Percentiles rank a stretch among this genome's conserved stretches.
Conservation (phyloP, 306 rosid species). For the Oemleria cerasiformis region DNA sequence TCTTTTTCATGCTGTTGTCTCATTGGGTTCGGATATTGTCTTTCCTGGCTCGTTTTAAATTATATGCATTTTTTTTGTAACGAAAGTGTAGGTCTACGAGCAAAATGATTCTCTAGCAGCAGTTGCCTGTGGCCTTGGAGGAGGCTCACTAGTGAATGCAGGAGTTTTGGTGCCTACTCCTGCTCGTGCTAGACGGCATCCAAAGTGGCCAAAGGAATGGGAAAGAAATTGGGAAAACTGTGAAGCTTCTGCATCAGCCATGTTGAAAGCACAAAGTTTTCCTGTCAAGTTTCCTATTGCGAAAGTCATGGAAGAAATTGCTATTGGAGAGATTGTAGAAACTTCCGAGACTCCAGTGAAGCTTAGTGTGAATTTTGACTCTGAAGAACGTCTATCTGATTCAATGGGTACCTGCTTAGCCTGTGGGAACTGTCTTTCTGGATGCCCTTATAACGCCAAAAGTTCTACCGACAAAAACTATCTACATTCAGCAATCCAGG, state of each 20-base stretch:
- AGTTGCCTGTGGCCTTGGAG: constrained; percentile 41
- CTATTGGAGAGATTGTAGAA: constrained; percentile 18
- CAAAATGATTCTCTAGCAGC: constrained; percentile 33
- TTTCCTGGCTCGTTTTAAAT: not conserved
- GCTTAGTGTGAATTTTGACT: constrained; percentile 33
- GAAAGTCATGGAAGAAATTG: constrained; percentile 26
- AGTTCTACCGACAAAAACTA: constrained; percentile 34
- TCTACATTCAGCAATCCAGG: constrained; percentile 32
- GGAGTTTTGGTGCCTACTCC: constrained; percentile 38
- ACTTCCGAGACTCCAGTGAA: constrained; percentile 27
- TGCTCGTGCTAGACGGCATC: constrained; percentile 27
- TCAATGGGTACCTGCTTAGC: constrained; percentile 27
- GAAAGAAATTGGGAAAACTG: constrained; percentile 34
- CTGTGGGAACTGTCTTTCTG: constrained; percentile 40
- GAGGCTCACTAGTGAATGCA: constrained; percentile 40
- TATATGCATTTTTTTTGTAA: not conserved
- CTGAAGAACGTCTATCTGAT: constrained; percentile 20
- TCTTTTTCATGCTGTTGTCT: not conserved
- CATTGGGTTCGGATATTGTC: not conserved
- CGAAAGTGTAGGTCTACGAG: constrained; percentile 17
- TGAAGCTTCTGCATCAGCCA: constrained; percentile 36
- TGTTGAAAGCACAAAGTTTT: constrained; percentile 30
- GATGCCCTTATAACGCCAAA: constrained; percentile 39
- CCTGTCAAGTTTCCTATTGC: constrained; percentile 30
- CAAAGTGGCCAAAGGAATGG: constrained; percentile 43